Base-by-base conservation (phyloP, 257 asterid species). In the Phtheirospermum japonicum region DNA sequence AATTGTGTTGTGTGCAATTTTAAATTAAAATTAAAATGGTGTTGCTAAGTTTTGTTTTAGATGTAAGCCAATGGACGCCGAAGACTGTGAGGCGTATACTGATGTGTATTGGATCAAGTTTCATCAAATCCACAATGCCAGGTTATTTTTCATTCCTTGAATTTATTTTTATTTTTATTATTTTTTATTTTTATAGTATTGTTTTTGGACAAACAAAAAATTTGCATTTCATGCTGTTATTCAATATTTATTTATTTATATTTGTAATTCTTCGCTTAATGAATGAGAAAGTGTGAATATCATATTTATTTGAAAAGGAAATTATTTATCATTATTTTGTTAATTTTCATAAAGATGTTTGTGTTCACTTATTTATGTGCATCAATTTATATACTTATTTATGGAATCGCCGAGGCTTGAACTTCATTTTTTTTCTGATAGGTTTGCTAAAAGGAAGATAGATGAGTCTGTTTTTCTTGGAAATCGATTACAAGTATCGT, bases 11-110 rank as follows among this genome's bases (percentile, higher is more conserved):
- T 23, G 28, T 1, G n/a, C n/a, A n/a, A n/a, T n/a, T n/a, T n/a
- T n/a, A 23, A 23, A 23, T 23, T 23, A 23, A 23, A 23, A 23
- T 23, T 23, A 23, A 3, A 23, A 23, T 23, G 28, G 28, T 65
- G 46, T 12, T 68, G 19, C 23, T 39, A 42, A 40, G 61, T 16
- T 59, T 52, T 69, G 20, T 53, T 64, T 23, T 67, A 88, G 96
- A 69, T 91, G 96, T 74, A 88, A 88, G 75, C 95, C 96, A 6
- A 86, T 91, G 96, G 96, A 91, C 63, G 96, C 74, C 0, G 98
- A 86, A 73, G 98, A 91, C 5, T 88, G 96, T 62, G 93, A 86
- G 76, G 70, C 70, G 10, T 88, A 76, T 61, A 86, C 98, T 4
- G 96, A 86, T 69, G 95, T 91, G 69, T 91, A 78, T 65, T 86